Percentiles rank a stretch among this genome's conserved stretches.
Evolutionary conservation across 208 protist species (phyloP).

Genomic region (Leishmania tarentolae): DNA sequence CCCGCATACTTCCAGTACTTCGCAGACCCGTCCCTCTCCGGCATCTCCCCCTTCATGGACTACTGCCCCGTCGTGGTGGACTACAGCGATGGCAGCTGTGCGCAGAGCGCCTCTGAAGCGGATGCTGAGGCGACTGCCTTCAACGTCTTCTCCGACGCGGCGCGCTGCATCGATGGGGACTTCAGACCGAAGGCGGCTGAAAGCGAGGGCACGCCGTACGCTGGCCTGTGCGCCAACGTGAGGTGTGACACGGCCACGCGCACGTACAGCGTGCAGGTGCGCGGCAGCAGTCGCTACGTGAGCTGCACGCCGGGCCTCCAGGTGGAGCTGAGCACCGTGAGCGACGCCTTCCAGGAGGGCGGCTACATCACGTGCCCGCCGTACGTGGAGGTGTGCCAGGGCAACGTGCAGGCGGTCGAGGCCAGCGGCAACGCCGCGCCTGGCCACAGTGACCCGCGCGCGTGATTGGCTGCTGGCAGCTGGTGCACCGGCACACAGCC

Average conservation of each 20-base stretch:
- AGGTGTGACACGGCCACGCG: neutral
- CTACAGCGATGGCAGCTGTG: neutral
- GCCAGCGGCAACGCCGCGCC: neutral
- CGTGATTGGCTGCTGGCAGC: no score
- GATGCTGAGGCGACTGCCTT: neutral
- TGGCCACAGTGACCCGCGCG: neutral
- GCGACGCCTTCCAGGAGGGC: neutral
- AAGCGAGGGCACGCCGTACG: neutral
- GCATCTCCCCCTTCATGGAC: neutral
- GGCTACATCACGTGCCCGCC: slow-evolving; percentile 1
- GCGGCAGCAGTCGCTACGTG: neutral
- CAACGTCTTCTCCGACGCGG: slow-evolving; percentile 5
- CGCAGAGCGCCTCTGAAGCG: neutral
- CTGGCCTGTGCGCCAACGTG: slow-evolving; percentile 8
- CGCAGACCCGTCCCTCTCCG: neutral
- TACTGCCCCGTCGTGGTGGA: neutral
- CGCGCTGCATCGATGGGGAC: neutral
- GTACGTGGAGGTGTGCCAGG: slow-evolving; percentile 7
- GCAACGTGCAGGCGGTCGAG: neutral
- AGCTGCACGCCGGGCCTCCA: neutral
- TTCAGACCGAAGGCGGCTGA: neutral
- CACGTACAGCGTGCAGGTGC: slow-evolving; percentile 1
- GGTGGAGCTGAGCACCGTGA: neutral
- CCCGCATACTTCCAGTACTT: neutral
- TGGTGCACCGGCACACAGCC: no score